Evolutionary conservation across 2,329 filamentous ascomycete species (phyloP), one percentile per base, ranked within the genome.

Genomic region (Xylaria sp.): DNA sequence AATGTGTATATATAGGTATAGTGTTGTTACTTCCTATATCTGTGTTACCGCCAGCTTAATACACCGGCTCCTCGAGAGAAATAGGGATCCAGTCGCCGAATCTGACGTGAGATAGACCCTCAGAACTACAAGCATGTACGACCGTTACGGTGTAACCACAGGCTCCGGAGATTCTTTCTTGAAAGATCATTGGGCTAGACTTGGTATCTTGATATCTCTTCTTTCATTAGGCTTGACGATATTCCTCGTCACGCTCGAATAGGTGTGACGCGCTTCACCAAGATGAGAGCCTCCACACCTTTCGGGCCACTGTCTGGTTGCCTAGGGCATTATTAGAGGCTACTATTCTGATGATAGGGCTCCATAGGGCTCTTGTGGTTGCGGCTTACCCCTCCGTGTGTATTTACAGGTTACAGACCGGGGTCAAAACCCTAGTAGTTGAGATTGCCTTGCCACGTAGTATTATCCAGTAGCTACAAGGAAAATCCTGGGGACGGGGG

Each of bases 391-490:
- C 50, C 5, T 47, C 42, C 39, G 42, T 47, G 6, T n/a, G 21
- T 39, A n/a, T 54, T 19, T 54, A 48, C 50, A 24, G 32, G 65
- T 45, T 56, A 39, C 12, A 27, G 14, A 12, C 45, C 32, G 51
- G 61, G 61, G 56, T 58, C 48, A 11, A 53, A 58, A 58, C 57
- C 58, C 56, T 47, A 34, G 39, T 21, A 47, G 47, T 19, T 39
- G 48, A 60, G 56, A 68, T 62, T 62, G 53, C n/a, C 47, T 54
- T 5, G 32, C 47, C 27, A 21, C 34, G 24, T 51, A 45, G 53
- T 45, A 19, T 55, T 50, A 50, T 45, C 24, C 24, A 27, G 11
- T 53, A 54, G 48, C 17, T 51, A 19, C 55, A 56, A 59, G n/a
- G 32, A 24, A 32, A 57, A 54, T 56, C 45, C 36, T 34, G 8